A percentile compares a stretch with the other conserved stretches of the same genome.
phyloP scores from a whole-genome alignment of 73 alveolate genomes.

The Blepharisma japonicum region DNA sequence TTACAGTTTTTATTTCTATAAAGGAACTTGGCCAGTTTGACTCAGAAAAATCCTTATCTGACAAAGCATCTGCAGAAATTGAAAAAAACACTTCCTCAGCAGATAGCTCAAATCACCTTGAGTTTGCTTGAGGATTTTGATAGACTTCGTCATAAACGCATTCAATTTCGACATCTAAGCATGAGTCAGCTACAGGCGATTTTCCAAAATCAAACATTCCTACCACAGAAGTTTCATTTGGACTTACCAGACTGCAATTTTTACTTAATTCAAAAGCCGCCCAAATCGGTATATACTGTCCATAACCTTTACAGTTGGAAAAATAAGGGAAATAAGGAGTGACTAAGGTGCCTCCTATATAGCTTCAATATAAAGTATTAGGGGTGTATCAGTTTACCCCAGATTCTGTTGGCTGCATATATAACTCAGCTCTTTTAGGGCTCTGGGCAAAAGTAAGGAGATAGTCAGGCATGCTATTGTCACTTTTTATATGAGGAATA shows the following conservation, averaged over 20 bases:
- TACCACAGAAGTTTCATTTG: slow-evolving; percentile 66
- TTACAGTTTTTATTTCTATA: slow-evolving; percentile 48
- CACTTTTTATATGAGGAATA: slow-evolving; percentile 56
- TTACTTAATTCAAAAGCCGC: slow-evolving; percentile 64
- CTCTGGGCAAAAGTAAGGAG: slow-evolving; percentile 14
- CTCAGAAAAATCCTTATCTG: slow-evolving; percentile 38
- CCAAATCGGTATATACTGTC: slow-evolving; percentile 79
- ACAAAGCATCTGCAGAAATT: slow-evolving; percentile 61
- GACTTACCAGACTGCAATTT: slow-evolving; percentile 52
- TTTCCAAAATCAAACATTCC: slow-evolving; percentile 68
- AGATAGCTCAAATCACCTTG: slow-evolving; percentile 72
- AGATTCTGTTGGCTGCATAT: not conserved
- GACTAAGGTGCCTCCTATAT: slow-evolving; percentile 43
- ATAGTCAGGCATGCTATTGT: slow-evolving; percentile 50
- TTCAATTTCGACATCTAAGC: slow-evolving; percentile 56
- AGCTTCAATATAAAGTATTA: slow-evolving; percentile 53
- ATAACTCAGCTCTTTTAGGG: slow-evolving; percentile 22
- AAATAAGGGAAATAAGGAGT: slow-evolving; percentile 80
- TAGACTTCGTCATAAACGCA: slow-evolving; percentile 85
- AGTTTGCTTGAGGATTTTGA: slow-evolving; percentile 51
- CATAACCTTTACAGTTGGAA: slow-evolving; percentile 87
- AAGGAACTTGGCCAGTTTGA: slow-evolving; percentile 37
- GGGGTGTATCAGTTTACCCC: slow-evolving; percentile 16
- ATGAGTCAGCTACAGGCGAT: slow-evolving; percentile 73
- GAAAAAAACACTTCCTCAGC: slow-evolving; percentile 55